Conservation (phyloP, 2,329 filamentous ascomycete species). For the Periconia macrospinosa region DNA sequence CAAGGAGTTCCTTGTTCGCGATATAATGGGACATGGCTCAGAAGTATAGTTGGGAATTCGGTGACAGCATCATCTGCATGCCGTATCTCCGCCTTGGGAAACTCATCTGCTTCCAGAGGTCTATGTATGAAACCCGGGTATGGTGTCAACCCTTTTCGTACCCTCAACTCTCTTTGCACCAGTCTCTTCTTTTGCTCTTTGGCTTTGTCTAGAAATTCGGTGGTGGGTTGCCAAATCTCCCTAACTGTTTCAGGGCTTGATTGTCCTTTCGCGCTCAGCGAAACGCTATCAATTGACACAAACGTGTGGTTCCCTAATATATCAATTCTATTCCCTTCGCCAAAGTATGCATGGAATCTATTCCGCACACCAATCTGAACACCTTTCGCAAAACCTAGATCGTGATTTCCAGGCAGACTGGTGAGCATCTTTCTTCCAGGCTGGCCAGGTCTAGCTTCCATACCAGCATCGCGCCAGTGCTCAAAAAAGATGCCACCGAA, state of each 20-base stretch:
- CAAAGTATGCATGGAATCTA: constrained; percentile 86
- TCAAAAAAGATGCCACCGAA: constrained; percentile 86
- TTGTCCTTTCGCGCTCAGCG: constrained; percentile 74
- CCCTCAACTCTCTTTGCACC: constrained; percentile 68
- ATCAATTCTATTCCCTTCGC: constrained; percentile 87
- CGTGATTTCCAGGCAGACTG: constrained; percentile 91
- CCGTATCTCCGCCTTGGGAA: constrained; percentile 30
- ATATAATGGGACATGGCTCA: constrained; percentile 90
- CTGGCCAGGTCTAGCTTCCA: constrained; percentile 59
- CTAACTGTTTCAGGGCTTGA: constrained; percentile 53
- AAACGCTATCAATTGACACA: constrained; percentile 87
- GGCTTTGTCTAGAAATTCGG: constrained; percentile 73
- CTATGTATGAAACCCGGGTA: constrained; percentile 61
- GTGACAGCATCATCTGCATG: constrained; percentile 47
- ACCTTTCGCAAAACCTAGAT: constrained; percentile 85
- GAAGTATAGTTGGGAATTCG: constrained; percentile 82
- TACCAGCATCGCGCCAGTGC: constrained; percentile 63
- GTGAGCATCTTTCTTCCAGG: constrained; percentile 77
- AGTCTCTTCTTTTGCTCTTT: constrained; percentile 67
- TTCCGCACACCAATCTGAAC: constrained; percentile 79
- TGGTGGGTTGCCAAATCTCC: constrained; percentile 72
- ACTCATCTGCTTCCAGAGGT: constrained; percentile 60
- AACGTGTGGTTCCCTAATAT: constrained; percentile 94
- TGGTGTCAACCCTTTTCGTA: constrained; percentile 63
- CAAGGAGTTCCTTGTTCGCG: constrained; percentile 82